Evolutionary conservation across 176 grass and related monocot species (phyloP).

Genomic region (Carex kokanica): DNA sequence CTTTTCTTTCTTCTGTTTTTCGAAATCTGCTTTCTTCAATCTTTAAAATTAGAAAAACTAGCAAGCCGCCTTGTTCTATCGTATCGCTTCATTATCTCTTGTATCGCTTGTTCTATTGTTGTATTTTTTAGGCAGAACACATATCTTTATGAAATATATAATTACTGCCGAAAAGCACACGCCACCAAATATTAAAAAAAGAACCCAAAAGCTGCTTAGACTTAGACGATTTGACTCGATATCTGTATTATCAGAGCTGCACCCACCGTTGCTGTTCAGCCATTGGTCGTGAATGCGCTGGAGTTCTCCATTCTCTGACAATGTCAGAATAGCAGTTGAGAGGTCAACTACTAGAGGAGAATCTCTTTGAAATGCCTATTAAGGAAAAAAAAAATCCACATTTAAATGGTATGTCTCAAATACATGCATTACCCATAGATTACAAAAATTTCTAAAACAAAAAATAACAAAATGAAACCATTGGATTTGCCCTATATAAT

Average conservation of each 20-base stretch:
- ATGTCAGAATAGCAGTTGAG: constrained; percentile 70
- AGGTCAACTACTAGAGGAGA: constrained; percentile 66
- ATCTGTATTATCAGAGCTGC: constrained; percentile 38
- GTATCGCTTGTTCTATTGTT: not conserved
- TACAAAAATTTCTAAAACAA: too few relatives aligned
- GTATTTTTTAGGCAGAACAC: constrained; percentile 43
- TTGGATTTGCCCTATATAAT: too few relatives aligned
- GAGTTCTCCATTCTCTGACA: constrained; percentile 76
- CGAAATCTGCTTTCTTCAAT: constrained; percentile 45
- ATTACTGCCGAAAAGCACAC: constrained; percentile 40
- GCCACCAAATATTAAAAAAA: constrained; percentile 61
- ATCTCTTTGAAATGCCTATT: constrained; percentile 79
- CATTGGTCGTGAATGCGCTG: constrained; percentile 71
- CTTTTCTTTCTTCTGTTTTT: not conserved
- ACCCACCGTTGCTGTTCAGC: constrained; percentile 24
- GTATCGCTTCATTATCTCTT: not conserved
- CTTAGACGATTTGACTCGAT: constrained; percentile 45
- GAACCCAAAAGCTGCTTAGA: constrained; percentile 68
- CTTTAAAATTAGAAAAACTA: constrained; percentile 48
- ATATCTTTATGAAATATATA: constrained; percentile 44
- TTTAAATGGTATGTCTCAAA: too few relatives aligned
- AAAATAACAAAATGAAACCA: too few relatives aligned
- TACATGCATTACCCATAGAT: too few relatives aligned
- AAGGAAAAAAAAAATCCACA: not conserved
- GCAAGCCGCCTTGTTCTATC: not conserved